Base-by-base conservation (phyloP, 2,329 filamentous ascomycete species). In the Magnaporthiopsis poae region DNA sequence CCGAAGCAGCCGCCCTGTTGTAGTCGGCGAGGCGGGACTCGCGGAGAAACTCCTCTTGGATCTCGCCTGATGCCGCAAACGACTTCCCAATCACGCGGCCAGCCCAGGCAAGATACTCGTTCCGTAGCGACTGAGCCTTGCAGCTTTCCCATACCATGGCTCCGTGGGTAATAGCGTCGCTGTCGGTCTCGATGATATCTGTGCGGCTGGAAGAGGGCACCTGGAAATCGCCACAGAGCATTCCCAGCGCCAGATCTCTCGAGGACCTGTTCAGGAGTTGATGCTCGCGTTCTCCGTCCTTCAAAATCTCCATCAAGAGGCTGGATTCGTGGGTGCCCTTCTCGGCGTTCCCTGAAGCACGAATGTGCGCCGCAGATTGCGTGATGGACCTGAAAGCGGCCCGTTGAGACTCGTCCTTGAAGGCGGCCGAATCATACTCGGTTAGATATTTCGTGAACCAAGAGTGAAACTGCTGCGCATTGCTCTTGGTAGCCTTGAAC, bases 31-130 rank as follows among this genome's bases (percentile, higher is more conserved):
- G 75, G 21, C 79, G 79, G 1, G 86, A 87, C 73, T 90, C 88
- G 33, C 82, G 80, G 1, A 89, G 75, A 62, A 90, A 79, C 63
- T 84, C 84, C 52, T 80, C 75, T 21, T 87, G 85, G 7, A 91
- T 82, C 66, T 86, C 81, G 1, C 92, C 92, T 35, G 87, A 90
- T 21, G 90, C 85, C 59, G 89, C 88, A 76, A 93, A 98, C 0
- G 91, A 88, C 73, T 92, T 86, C 9, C 96, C 95, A 61, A 98
- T 81, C 2, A 93, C 89, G 69, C 89, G 85, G 3, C 91, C 93
- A 61, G 91, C 90, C 96, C 96, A 99, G 0, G 90, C 80, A 0
- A 92, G 79, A 74, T 95, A 97, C 21, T 86, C 84, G 33, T 84
- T 79, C 66, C 87, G 90, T 21, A 89, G 80, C 1, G 84, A 79